Base-by-base conservation (phyloP, 768 basidiomycete species). In the Termitomyces sp. region DNA sequence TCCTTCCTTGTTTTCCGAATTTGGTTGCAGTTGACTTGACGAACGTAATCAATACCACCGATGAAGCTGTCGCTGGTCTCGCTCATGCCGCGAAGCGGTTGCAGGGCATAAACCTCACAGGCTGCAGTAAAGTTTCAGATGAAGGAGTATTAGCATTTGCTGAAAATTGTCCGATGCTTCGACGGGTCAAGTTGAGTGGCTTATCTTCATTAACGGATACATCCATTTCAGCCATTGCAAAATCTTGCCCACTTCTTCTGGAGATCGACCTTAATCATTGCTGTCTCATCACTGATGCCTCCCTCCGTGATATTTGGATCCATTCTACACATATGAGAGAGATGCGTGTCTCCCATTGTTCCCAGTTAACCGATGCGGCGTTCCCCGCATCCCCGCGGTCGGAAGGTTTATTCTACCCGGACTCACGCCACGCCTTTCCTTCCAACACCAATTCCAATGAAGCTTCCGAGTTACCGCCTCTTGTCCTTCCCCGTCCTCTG, bases 191-290 rank as follows among this genome's bases (percentile, higher is more conserved):
- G 72, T 79, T 98, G 55, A 88, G 86, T 63, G 85, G 86, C 52
- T 79, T 95, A 44, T 83, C 83, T 56, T 75, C 76, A 26, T 72
- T 98, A 58, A 94, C 94, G 0, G 92, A 96, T 65, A 70, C 70
- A 26, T 79, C 94, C 28, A 78, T 99, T 63, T 82, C 86, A 35
- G 80, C 85, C 33, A 79, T 99, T 52, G 89, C 90, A 35, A 81
- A 80, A 60, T 79, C 79, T 5, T 96, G 94, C 67, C 89, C 92
- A 1, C 79, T 94, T 52, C 82, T 99, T 26, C 82, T 99, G 56
- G 97, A 99, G 71, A 85, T 98, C 63, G 97, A 99, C 72, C 85
- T 99, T 66, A 88, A 92, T 66, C 80, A 85, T 60, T 94, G 94
- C 74, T 79, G 81, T 58, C 77, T 76, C 55, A 80, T 98, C 66